Evolutionary conservation across 805 yeast genomes (phyloP), one percentile per base, ranked within the genome.

Genomic region (Clavispora fructus): DNA sequence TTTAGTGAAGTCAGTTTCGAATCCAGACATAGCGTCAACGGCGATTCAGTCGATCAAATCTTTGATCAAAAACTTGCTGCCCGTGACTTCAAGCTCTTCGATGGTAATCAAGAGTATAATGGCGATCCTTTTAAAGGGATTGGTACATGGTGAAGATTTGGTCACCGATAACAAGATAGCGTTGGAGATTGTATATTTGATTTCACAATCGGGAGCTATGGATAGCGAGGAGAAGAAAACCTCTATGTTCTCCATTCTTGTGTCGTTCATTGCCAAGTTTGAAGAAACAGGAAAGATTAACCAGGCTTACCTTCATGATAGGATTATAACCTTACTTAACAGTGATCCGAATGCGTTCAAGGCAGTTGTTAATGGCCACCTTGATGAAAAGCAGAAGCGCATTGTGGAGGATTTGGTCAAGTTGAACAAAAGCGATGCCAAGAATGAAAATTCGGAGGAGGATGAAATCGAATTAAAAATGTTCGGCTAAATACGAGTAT

Each of bases 11-110:
- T 55, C 68, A 42, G 37, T 67, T 9, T 44, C 53, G 4, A 51
- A 52, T 7, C 42, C 43, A 0, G 64, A 59, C 1, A 44, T 63
- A n/a, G 62, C 60, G 2, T 39, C 65, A 7, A 61, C 65, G 28
- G 67, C 67, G 11, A 49, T 69, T 11, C 90, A 83, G 51, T 83
- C 94, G 13, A 68, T 85, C 42, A 83, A 75, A 54, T 71, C 83
- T 0, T 65, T 87, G 38, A 68, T 85, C 8, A 69, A 68, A 35
- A 58, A 68, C 32, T 45, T 65, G 31, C 45, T 60, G 4, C 60
- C 57, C 7, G 52, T 54, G 0, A 47, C 57, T 2, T 51, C 55
- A 4, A 61, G 70, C 5, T 66, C 74, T 7, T 62, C 67, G 5
- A 60, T 77, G 1, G 64, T 82, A 33, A 71, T 72, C 45, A 64